phyloP scores from a whole-genome alignment of 2,329 filamentous ascomycete genomes.

The Graphilbum sp. region DNA sequence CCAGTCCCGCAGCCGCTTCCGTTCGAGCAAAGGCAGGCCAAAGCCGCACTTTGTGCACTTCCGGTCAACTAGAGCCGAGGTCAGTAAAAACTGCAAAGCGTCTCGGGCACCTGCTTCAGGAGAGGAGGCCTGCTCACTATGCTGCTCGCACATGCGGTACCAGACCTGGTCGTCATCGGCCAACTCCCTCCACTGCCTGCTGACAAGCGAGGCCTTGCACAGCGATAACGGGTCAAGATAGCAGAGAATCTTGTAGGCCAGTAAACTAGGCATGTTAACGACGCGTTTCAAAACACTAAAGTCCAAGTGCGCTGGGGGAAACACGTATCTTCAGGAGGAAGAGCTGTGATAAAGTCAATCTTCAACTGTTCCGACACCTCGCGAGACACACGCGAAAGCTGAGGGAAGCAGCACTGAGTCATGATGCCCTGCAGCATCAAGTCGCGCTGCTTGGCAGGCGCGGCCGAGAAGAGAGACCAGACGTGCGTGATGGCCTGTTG shows the following conservation, averaged over 20 bases:
- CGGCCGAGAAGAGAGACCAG: conserved; percentile 94
- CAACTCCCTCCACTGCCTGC: conserved; percentile 67
- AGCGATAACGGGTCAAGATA: conserved; percentile 87
- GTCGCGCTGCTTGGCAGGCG: conserved; percentile 82
- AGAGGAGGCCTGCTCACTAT: conserved; percentile 22
- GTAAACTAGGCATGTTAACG: conserved; percentile 11
- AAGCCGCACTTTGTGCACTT: conserved; percentile 94
- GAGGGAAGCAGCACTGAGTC: conserved; percentile 92
- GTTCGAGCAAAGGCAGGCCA: conserved; percentile 78
- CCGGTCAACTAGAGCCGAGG: conserved; percentile 44
- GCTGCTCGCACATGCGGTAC: conserved; percentile 96
- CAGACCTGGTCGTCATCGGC: conserved; percentile 97
- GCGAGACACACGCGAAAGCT: conserved; percentile 81
- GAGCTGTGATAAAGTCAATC: conserved; percentile 84
- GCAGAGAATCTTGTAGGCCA: conserved; percentile 85
- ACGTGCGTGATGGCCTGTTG: conserved; percentile 94
- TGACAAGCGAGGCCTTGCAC: conserved; percentile 92
- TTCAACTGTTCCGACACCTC: conserved; percentile 89
- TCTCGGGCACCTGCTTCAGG: no score
- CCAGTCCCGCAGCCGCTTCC: conserved; percentile 73
- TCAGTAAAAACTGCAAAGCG: no score
- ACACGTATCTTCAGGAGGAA: conserved; percentile 51
- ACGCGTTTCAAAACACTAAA: no score
- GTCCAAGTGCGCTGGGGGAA: not conserved
- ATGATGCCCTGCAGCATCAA: conserved; percentile 95